Conservation (phyloP, 371 early-diverging fungal genomes). For the Dinochytrium kinnereticum region DNA sequence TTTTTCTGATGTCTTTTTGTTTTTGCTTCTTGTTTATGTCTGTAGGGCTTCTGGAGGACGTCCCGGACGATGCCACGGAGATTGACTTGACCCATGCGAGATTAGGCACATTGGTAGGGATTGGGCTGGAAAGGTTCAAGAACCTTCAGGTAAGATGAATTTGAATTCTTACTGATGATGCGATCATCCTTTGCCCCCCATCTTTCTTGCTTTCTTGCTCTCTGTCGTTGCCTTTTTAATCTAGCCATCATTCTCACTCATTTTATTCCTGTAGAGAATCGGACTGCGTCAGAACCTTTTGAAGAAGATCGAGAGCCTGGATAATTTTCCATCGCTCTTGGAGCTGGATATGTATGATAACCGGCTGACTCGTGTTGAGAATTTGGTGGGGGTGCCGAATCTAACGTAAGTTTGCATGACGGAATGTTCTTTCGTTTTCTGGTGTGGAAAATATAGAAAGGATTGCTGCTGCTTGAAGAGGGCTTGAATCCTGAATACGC, state of each 20-base stretch:
- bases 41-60: slow-evolving; percentile 55
- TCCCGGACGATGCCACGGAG: slow-evolving; percentile 62
- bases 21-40: slow-evolving; percentile 5
- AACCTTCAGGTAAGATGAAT: slow-evolving; percentile 61
- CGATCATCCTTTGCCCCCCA: too few species aligned
- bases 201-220: too few species aligned
- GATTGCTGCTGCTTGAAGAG: too few species aligned
- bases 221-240: too few species aligned
- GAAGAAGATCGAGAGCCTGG: slow-evolving; percentile 72
- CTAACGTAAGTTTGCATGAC: slow-evolving; percentile 73
- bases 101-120: slow-evolving; percentile 61
- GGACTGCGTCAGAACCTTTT: slow-evolving; percentile 93
- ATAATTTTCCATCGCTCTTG: slow-evolving; percentile 55
- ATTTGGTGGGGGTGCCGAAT: slow-evolving; percentile 61
- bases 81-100: slow-evolving; percentile 84
- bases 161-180: neutral
- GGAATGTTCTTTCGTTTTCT: neutral
- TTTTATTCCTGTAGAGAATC: slow-evolving; percentile 57
- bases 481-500: too few species aligned
- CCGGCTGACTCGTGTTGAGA: slow-evolving; percentile 78
- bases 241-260: too few species aligned
- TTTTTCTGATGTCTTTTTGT: too few species aligned
- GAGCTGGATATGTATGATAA: slow-evolving; percentile 97
- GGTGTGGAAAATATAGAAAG: too few species aligned
- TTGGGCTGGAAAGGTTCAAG: slow-evolving; percentile 73